These are phyloP conservation scores for Ceratocystis harringtonii DNA, from an alignment of 2,329 filamentous ascomycete species.

Conservation along the genomic window DNA sequence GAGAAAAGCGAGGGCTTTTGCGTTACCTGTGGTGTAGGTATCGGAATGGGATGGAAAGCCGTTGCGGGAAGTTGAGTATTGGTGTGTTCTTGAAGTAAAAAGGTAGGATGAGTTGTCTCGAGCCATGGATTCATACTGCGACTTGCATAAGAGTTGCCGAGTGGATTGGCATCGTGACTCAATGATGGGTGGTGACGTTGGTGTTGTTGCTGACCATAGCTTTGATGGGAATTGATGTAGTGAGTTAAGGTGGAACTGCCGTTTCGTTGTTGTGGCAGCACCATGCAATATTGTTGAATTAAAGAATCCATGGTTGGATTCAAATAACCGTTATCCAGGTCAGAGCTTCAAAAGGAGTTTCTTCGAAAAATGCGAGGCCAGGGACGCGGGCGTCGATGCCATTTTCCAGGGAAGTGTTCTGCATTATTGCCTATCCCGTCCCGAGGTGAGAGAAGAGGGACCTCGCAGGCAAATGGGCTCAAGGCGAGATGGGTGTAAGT, in stretches of 20 bases:
- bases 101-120: neutral
- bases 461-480: slow-evolving; percentile 3
- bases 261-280: slow-evolving; percentile 10
- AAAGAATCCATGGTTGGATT: slow-evolving; percentile 13
- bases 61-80: neutral
- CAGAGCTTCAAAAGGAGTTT: slow-evolving; percentile 1
- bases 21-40: neutral
- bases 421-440: slow-evolving; percentile 12
- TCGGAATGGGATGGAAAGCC: neutral
- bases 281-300: slow-evolving; percentile 10
- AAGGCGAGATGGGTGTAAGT: neutral
- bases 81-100: neutral
- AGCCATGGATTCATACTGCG: neutral
- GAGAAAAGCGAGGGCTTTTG: neutral
- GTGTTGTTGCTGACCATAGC: neutral
- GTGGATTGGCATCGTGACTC: neutral
- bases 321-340: neutral
- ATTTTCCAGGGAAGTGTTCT: slow-evolving; percentile 8
- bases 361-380: slow-evolving; percentile 8
- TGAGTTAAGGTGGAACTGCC: neutral
- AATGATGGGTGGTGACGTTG: neutral
- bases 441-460: slow-evolving; percentile 10
- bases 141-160: neutral
- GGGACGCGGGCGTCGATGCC: slow-evolving; percentile 16
- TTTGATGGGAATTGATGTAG: neutral